These are phyloP conservation scores for Vinca minor DNA, from an alignment of 257 asterid genomes.

Conservation along the genomic window DNA sequence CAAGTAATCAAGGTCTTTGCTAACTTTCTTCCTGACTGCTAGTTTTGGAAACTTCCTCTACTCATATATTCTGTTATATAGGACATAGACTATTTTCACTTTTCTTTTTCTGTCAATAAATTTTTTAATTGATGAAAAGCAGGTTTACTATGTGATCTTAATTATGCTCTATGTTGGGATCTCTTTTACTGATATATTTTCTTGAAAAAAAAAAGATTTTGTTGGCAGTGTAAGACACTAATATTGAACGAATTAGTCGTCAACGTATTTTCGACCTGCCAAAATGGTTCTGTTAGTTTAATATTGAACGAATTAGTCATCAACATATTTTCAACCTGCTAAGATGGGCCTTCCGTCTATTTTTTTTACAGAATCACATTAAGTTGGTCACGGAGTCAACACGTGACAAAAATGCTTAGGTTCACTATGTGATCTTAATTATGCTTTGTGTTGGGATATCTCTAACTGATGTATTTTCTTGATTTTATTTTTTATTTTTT, in stretches of 20 bases:
- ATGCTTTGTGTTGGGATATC: neutral
- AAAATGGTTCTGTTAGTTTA: no score
- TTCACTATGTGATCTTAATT: neutral
- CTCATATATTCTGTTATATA: neutral
- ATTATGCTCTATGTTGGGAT: neutral
- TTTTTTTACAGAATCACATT: no score
- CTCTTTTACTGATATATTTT: neutral
- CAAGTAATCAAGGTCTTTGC: neutral
- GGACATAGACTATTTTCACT: no score
- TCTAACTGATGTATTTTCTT: neutral
- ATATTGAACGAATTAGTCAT: no score
- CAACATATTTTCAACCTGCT: no score
- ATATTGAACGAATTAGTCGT: no score
- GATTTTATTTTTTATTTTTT: no score
- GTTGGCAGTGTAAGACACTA: slow-evolving; percentile 71
- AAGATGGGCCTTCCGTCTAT: no score
- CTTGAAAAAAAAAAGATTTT: neutral
- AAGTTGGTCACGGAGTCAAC: no score
- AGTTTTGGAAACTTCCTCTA: neutral
- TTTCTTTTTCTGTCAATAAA: no score
- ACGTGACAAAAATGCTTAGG: no score
- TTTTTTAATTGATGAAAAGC: neutral
- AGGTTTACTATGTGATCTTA: neutral
- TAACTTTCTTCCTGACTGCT: neutral
- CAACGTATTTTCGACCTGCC: no score